These are phyloP conservation scores for Metschnikowia reukaufii DNA, from an alignment of 805 yeast genomes.

Conservation along the genomic window DNA sequence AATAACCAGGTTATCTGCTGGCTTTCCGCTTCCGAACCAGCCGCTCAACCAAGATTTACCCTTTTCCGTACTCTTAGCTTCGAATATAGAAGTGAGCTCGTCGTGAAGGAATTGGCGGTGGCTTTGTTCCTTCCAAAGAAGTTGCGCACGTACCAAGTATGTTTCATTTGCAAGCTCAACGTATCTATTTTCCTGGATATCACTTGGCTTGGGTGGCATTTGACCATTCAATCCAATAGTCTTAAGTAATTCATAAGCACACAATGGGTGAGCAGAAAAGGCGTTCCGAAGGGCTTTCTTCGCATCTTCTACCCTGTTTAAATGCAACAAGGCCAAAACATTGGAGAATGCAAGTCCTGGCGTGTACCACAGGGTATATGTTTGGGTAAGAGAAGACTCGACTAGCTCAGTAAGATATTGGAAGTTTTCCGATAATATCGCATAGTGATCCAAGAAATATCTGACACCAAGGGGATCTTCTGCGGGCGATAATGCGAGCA, in stretches of 20 bases:
- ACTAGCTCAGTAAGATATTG: constrained; percentile 59
- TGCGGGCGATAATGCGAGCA: constrained; percentile 68
- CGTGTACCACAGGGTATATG: constrained; percentile 67
- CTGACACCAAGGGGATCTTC: constrained; percentile 86
- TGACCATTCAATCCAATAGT: constrained; percentile 38
- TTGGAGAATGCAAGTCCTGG: constrained; percentile 69
- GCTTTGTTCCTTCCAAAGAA: constrained; percentile 52
- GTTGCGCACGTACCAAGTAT: constrained; percentile 55
- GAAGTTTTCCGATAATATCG: constrained; percentile 63
- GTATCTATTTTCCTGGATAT: constrained; percentile 24
- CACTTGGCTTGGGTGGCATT: constrained; percentile 2
- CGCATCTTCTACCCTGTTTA: constrained; percentile 48
- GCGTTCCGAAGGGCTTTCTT: constrained; percentile 48
- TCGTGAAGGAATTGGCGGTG: constrained; percentile 49
- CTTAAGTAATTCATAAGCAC: constrained; percentile 52
- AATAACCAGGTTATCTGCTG: constrained; percentile 27
- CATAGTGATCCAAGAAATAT: constrained; percentile 77
- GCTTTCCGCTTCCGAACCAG: constrained; percentile 10
- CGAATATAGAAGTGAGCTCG: constrained; percentile 33
- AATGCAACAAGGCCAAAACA: constrained; percentile 58
- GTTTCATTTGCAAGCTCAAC: constrained; percentile 51
- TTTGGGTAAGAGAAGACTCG: constrained; percentile 53
- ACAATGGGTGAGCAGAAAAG: constrained; percentile 54
- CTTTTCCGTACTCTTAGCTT: background rate
- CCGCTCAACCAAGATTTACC: constrained; percentile 14